These are phyloP conservation scores for Ganoderma meredithae DNA, from an alignment of 1,284 basidiomycete species.

Conservation along the genomic window DNA sequence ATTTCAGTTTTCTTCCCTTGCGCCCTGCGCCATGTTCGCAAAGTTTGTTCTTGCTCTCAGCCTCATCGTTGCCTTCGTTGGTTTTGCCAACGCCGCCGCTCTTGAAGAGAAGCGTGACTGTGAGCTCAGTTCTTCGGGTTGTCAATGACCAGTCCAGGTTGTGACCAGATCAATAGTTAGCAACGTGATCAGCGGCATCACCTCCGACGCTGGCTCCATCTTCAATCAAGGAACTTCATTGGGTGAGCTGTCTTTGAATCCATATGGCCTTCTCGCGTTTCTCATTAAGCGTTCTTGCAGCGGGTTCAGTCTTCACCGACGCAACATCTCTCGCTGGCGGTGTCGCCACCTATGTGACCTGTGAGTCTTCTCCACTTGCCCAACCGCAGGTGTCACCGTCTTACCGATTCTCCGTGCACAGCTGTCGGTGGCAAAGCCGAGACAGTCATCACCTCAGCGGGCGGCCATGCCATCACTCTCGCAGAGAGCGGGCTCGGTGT, in stretches of 20 bases:
- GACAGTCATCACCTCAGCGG: conserved; percentile 54
- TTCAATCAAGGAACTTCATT: conserved; percentile 29
- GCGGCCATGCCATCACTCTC: conserved; percentile 61
- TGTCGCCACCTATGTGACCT: conserved; percentile 56
- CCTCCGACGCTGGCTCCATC: conserved; percentile 41
- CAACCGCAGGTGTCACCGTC: background rate
- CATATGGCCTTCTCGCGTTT: background rate
- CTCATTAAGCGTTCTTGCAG: conserved; percentile 13
- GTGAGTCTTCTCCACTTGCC: conserved; percentile 32
- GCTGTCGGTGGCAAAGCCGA: conserved; percentile 49
- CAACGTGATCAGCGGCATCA: conserved; percentile 39
- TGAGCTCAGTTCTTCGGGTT: background rate
- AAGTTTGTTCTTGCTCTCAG: conserved; percentile 26
- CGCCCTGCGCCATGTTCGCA: conserved; percentile 23
- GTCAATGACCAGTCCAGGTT: background rate
- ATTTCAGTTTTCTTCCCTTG: background rate
- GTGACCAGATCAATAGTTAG: conserved; percentile 28
- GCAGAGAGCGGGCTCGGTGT: conserved; percentile 53
- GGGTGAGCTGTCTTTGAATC: conserved; percentile 12
- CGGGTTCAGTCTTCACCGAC: conserved; percentile 31
- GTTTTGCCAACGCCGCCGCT: conserved; percentile 23
- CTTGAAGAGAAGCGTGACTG: conserved; percentile 23
- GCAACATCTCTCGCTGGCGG: conserved; percentile 37
- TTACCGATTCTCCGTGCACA: conserved; percentile 34
- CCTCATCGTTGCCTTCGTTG: conserved; percentile 26